Conservation (phyloP, 441 rosid genomes). For the Viola pubescens region DNA sequence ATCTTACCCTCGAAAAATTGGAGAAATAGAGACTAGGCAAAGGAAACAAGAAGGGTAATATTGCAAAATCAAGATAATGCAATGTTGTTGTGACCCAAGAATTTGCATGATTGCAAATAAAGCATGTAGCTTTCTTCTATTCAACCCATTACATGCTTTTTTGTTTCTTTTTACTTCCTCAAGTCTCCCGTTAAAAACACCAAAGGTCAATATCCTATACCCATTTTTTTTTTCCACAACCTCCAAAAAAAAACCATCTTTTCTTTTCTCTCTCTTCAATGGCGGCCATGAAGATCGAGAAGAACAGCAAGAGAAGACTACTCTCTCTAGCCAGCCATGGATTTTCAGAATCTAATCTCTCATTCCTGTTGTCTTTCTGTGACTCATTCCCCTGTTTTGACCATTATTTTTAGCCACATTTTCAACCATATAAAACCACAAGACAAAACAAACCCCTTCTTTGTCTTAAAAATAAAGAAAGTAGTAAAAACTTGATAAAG, state of each 20-base stretch:
- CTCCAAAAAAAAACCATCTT: no score
- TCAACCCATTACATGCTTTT: conserved; percentile 32
- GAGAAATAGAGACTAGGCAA: background rate
- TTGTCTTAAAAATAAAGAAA: background rate
- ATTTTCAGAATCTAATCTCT: no score
- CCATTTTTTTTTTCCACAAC: no score
- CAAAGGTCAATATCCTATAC: conserved; percentile 39
- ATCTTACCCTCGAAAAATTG: background rate
- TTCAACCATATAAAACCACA: conserved; percentile 5
- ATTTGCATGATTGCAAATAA: conserved; percentile 5
- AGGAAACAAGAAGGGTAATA: background rate
- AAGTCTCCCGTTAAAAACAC: conserved; percentile 18
- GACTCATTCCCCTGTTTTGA: conserved; percentile 32
- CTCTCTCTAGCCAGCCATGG: conserved; percentile 9
- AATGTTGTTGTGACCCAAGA: background rate
- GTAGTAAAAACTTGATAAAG: no score
- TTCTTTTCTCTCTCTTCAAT: conserved; percentile 21
- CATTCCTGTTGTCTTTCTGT: background rate
- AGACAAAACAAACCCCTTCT: background rate
- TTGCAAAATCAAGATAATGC: background rate
- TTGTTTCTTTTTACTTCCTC: conserved; percentile 12
- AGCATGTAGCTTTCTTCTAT: conserved; percentile 18
- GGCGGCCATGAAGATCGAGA: conserved; percentile 36
- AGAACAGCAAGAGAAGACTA: background rate
- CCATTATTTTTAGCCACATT: conserved; percentile 8